Conservation (phyloP, 331 rosid species). For the Quercus tomentella region DNA sequence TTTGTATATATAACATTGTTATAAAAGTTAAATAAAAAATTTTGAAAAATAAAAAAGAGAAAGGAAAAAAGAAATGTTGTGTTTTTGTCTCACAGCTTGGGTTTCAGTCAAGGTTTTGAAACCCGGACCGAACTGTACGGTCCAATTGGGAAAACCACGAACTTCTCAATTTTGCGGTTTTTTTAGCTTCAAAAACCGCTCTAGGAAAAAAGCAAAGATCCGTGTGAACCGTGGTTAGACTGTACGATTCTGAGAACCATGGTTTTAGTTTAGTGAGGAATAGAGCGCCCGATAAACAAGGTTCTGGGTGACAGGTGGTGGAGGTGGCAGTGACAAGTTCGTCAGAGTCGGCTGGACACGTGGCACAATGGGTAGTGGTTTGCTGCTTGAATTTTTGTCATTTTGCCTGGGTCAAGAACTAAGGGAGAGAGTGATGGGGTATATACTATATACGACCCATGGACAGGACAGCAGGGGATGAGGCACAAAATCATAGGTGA, state of each 20-base stretch:
- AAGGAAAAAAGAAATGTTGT: too few species aligned
- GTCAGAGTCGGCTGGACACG: slow-evolving; percentile 5
- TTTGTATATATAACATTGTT: too few species aligned
- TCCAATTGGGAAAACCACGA: too few species aligned
- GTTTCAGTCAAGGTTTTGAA: too few species aligned
- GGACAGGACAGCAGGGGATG: neutral
- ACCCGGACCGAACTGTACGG: too few species aligned
- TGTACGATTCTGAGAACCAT: too few species aligned
- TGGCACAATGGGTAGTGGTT: slow-evolving; percentile 8
- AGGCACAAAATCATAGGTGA: slow-evolving; percentile 23
- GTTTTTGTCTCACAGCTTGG: neutral
- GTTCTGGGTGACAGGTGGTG: slow-evolving; percentile 14
- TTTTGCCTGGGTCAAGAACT: neutral
- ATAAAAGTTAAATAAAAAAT: neutral
- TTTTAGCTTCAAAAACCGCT: too few species aligned
- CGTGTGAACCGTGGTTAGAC: too few species aligned
- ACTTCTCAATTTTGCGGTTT: too few species aligned
- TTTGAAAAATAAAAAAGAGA: neutral
- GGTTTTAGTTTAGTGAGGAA: too few species aligned
- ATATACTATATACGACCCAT: neutral
- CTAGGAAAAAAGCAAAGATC: too few species aligned
- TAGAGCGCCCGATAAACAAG: slow-evolving; percentile 36
- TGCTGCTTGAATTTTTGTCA: slow-evolving; percentile 5
- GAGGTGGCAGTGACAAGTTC: slow-evolving; percentile 7
- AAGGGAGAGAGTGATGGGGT: neutral